Evolutionary conservation across 805 yeast species (phyloP).

Genomic region (Cyberlindnera veronae): DNA sequence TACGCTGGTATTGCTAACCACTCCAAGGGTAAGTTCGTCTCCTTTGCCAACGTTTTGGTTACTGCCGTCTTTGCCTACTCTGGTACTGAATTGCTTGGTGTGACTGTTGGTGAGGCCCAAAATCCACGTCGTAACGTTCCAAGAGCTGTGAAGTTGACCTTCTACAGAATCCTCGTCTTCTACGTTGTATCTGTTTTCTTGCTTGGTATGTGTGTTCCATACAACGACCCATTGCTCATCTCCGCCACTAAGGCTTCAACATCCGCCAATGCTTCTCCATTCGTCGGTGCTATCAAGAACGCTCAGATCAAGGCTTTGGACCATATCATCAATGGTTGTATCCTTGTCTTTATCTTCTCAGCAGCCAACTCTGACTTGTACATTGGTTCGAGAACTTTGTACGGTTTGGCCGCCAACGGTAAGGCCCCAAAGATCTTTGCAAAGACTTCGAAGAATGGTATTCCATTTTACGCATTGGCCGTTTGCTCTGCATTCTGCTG

Average conservation of each 20-base stretch:
- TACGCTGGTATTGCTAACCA: constrained; percentile 42
- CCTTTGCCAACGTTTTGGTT: constrained; percentile 60
- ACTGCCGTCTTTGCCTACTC: constrained; percentile 67
- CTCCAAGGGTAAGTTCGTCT: constrained; percentile 52
- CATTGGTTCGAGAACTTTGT: constrained; percentile 71
- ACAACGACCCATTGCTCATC: constrained; percentile 46
- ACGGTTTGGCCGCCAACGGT: constrained; percentile 68
- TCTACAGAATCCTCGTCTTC: constrained; percentile 64
- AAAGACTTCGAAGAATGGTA: constrained; percentile 52
- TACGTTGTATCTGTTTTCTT: constrained; percentile 59
- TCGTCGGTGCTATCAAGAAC: constrained; percentile 73
- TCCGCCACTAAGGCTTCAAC: constrained; percentile 46
- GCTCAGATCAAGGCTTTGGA: constrained; percentile 66
- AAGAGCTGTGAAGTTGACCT: constrained; percentile 63
- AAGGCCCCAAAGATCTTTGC: constrained; percentile 51
- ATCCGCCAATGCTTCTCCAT: constrained; percentile 76
- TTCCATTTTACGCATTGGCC: constrained; percentile 57
- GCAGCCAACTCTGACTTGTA: constrained; percentile 80
- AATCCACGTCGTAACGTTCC: constrained; percentile 69
- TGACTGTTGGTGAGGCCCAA: constrained; percentile 71
- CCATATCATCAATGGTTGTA: constrained; percentile 73
- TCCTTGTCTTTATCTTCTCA: constrained; percentile 71
- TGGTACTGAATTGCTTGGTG: constrained; percentile 68
- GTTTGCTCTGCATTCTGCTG: constrained; percentile 50
- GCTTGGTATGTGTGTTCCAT: constrained; percentile 67